Percentiles rank a stretch among this genome's conserved stretches.
phyloP scores from a whole-genome alignment of 768 basidiomycete genomes.

The Suillus luteus region DNA sequence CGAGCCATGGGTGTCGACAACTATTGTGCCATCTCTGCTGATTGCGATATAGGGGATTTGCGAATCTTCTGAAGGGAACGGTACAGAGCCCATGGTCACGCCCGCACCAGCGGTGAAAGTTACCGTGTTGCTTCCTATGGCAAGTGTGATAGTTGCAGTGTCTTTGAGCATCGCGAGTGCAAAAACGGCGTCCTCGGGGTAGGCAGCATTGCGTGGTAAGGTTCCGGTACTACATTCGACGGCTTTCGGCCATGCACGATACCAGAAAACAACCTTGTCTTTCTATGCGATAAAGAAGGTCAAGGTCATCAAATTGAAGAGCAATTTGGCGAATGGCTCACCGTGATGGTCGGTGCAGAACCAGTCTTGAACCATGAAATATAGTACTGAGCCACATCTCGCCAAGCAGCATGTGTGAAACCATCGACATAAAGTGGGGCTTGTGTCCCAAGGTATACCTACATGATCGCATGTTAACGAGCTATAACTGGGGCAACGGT shows the following conservation, averaged over 20 bases:
- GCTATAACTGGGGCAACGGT: background rate
- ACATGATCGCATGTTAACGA: background rate
- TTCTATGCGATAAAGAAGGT: constrained; percentile 13
- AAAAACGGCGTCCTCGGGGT: constrained; percentile 41
- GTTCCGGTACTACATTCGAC: constrained; percentile 31
- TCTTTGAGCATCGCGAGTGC: constrained; percentile 38
- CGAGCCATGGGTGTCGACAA: constrained; percentile 19
- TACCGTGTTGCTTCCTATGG: constrained; percentile 27
- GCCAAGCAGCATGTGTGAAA: constrained; percentile 27
- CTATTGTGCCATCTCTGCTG: constrained; percentile 20
- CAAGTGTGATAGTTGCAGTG: constrained; percentile 35
- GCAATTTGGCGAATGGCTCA: background rate
- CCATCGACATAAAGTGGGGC: constrained; percentile 30
- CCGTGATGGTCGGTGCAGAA: constrained; percentile 19
- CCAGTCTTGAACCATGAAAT: constrained; percentile 29
- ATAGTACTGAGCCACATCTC: constrained; percentile 29
- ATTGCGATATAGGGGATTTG: constrained; percentile 28
- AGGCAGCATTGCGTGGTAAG: constrained; percentile 16
- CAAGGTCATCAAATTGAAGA: background rate
- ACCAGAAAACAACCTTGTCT: constrained; percentile 30
- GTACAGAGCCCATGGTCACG: constrained; percentile 22
- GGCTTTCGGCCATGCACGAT: constrained; percentile 26
- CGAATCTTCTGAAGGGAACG: constrained; percentile 24
- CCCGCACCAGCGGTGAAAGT: constrained; percentile 17
- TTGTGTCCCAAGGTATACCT: constrained; percentile 20